Conservation (phyloP, 2,329 filamentous ascomycete species). For the Ophiostoma triangulosporum region DNA sequence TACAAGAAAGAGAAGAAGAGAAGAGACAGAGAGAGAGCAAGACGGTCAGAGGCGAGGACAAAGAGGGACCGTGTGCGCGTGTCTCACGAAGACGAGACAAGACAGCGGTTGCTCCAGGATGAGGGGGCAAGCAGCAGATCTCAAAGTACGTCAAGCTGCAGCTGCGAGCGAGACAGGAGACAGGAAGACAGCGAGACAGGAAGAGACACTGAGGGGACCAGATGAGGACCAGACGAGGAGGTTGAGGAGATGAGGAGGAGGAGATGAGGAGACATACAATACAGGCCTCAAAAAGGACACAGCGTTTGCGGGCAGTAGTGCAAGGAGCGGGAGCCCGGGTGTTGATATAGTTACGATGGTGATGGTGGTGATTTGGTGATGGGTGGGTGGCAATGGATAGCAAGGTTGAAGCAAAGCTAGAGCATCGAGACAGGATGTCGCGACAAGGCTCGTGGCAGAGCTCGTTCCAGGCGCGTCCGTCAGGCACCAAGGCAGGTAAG, state of each 20-base stretch:
- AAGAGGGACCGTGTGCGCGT: background rate
- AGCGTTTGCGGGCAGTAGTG: background rate
- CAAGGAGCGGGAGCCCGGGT: background rate
- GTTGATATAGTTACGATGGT: background rate
- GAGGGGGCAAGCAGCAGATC: background rate
- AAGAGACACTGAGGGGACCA: background rate
- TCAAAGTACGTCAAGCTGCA: background rate
- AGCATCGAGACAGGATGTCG: background rate
- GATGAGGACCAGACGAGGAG: background rate
- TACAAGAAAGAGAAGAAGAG: background rate
- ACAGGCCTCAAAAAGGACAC: background rate
- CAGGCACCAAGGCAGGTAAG: constrained; percentile 8
- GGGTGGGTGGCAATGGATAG: background rate
- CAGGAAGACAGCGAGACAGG: background rate
- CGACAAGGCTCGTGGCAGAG: background rate
- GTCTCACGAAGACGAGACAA: background rate
- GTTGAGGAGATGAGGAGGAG: background rate
- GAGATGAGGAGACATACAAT: background rate
- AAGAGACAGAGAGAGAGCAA: background rate
- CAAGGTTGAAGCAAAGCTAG: background rate
- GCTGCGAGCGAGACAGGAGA: background rate
- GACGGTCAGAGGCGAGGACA: too few relatives aligned
- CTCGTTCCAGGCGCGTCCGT: background rate
- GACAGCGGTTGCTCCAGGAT: background rate
- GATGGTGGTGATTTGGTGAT: background rate